Percentiles rank a stretch among this genome's conserved stretches.
These are phyloP conservation scores for Triangularia verruculosa DNA, from an alignment of 2,329 filamentous ascomycete genomes.

Conservation along the genomic window DNA sequence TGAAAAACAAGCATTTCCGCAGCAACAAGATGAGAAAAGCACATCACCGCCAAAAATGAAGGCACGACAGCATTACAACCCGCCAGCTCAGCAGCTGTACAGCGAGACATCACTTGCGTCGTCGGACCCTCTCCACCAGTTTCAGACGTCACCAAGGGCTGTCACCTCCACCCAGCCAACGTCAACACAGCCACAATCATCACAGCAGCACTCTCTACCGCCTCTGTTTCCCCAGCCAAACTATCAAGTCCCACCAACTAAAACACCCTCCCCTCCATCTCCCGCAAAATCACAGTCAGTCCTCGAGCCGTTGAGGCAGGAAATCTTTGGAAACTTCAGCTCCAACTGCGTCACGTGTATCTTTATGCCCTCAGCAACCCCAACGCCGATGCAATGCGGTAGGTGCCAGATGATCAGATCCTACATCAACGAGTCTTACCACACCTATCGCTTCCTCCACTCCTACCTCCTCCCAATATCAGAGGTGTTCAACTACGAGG, in stretches of 20 bases:
- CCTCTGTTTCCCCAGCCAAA: neutral
- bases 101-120: neutral
- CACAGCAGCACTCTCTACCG: neutral
- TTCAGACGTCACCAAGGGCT: neutral
- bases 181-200: neutral
- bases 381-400: neutral
- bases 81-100: neutral
- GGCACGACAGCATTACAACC: neutral
- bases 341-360: neutral
- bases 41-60: neutral
- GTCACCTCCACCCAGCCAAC: slow-evolving; percentile 5
- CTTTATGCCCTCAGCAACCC: neutral
- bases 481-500: neutral
- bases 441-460: neutral
- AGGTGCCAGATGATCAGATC: neutral
- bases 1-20: neutral
- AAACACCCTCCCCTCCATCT: neutral
- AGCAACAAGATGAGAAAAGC: neutral
- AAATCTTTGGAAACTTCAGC: neutral
- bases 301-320: neutral
- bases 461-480: neutral
- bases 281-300: neutral
- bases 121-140: neutral
- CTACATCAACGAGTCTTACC: neutral
- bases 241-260: neutral